A percentile compares a stretch with the other conserved stretches of the same genome.
Conservation (phyloP, 129 eudicot genomes). For the Solidago caesia region DNA sequence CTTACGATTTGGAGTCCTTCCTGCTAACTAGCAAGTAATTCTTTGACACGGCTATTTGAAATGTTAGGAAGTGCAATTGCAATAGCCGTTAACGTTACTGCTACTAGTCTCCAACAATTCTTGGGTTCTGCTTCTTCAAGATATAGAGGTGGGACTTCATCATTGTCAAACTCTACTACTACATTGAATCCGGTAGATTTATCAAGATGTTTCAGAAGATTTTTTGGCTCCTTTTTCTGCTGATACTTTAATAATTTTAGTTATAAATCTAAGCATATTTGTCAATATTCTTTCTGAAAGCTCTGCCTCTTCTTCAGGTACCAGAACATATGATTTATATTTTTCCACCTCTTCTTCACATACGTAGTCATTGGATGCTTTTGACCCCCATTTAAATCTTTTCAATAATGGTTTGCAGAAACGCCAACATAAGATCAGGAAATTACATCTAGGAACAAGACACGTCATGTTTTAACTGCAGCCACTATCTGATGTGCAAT, state of each 20-base stretch:
- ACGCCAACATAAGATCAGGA: not conserved
- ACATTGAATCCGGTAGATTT: not conserved
- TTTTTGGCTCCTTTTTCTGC: not conserved
- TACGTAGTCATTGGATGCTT: not conserved
- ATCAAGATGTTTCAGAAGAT: not conserved
- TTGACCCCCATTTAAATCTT: too few species aligned
- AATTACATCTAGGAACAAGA: not conserved
- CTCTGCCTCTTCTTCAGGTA: not conserved
- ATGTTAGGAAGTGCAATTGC: not conserved
- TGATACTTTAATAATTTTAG: not conserved
- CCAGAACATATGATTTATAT: too few species aligned
- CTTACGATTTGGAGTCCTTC: constrained; percentile 6
- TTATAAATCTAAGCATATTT: not conserved
- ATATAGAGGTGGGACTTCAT: too few species aligned
- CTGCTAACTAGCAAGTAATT: not conserved
- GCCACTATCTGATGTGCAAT: not conserved
- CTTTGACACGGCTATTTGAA: not conserved
- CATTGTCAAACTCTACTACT: not conserved
- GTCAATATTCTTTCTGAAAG: not conserved
- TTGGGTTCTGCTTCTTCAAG: not conserved
- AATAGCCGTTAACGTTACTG: not conserved
- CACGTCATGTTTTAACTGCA: not conserved
- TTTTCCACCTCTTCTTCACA: too few species aligned
- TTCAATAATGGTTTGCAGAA: too few species aligned
- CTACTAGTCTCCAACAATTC: constrained; percentile 10